Conservation (phyloP, 441 rosid species). For the Manihot esculenta region DNA sequence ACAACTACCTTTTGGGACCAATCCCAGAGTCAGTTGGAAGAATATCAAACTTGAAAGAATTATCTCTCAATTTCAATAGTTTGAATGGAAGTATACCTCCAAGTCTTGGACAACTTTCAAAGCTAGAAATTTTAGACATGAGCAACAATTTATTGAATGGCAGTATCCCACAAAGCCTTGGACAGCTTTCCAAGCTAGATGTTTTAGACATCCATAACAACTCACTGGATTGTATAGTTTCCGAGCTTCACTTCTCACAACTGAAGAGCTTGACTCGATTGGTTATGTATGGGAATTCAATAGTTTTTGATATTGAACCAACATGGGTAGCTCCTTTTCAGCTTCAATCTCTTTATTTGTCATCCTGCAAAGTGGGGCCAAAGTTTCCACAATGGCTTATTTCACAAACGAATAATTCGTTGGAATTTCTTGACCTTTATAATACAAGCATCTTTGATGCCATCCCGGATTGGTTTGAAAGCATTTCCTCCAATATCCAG, state of each 20-base stretch:
- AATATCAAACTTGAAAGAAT: constrained; percentile 15
- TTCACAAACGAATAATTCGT: no score
- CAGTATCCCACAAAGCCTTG: not conserved
- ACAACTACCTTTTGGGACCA: constrained; percentile 18
- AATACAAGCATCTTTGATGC: constrained; percentile 15
- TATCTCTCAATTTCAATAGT: not conserved
- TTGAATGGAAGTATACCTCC: not conserved
- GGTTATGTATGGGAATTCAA: not conserved
- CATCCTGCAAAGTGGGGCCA: not conserved
- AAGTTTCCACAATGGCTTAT: no score
- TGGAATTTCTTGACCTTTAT: not conserved
- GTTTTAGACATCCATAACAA: not conserved
- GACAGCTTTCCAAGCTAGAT: not conserved
- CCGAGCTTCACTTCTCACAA: constrained; percentile 12
- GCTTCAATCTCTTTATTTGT: not conserved
- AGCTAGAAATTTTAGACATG: not conserved
- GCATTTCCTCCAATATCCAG: not conserved
- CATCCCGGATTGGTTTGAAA: constrained; percentile 17
- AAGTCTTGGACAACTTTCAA: not conserved
- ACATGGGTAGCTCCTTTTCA: constrained; percentile 20
- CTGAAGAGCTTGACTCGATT: not conserved
- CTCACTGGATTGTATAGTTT: constrained; percentile 15
- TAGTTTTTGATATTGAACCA: not conserved
- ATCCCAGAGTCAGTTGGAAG: constrained; percentile 27
- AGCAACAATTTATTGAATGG: constrained; percentile 6